Conservation (phyloP, 208 protist species). For the Wallacemonas sp. region DNA sequence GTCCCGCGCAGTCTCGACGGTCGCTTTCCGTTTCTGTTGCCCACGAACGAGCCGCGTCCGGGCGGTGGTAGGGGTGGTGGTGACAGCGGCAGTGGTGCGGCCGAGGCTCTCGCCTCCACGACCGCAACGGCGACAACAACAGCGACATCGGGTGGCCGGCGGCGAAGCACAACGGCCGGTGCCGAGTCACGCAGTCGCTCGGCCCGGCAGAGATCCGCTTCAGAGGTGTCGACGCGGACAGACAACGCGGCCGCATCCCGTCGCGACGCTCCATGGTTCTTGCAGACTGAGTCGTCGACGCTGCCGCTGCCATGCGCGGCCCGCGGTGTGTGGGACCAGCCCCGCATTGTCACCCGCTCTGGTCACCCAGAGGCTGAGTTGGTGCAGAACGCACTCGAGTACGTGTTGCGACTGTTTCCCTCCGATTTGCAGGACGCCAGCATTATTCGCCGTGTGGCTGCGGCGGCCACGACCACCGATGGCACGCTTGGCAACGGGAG, state of each 20-base stretch:
- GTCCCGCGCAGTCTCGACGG: constrained; percentile 41
- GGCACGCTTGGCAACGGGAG: no score
- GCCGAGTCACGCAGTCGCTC: no score
- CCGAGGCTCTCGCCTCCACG: neutral
- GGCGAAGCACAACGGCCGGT: neutral
- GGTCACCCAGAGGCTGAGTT: constrained; percentile 3
- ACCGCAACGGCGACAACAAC: neutral
- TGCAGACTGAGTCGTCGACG: constrained; percentile 2
- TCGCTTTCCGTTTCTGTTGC: constrained; percentile 24
- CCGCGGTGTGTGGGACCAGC: constrained; percentile 5
- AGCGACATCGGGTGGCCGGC: neutral
- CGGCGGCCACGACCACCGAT: neutral
- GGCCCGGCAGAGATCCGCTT: no score
- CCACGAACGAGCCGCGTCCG: neutral
- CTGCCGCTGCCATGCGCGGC: neutral
- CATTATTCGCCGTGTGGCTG: neutral
- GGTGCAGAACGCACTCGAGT: constrained; percentile 8
- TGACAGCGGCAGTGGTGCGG: neutral
- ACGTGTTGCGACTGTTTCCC: constrained; percentile 1
- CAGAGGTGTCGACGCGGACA: no score
- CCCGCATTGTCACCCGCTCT: neutral
- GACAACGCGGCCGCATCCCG: no score
- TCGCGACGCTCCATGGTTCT: constrained; percentile 7
- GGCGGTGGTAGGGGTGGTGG: neutral
- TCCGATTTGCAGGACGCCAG: neutral